Percentiles rank a stretch among this genome's conserved stretches.
phyloP scores from a whole-genome alignment of 228 moss, liverwort and hornwort species.

The Sphagnum fallax region DNA sequence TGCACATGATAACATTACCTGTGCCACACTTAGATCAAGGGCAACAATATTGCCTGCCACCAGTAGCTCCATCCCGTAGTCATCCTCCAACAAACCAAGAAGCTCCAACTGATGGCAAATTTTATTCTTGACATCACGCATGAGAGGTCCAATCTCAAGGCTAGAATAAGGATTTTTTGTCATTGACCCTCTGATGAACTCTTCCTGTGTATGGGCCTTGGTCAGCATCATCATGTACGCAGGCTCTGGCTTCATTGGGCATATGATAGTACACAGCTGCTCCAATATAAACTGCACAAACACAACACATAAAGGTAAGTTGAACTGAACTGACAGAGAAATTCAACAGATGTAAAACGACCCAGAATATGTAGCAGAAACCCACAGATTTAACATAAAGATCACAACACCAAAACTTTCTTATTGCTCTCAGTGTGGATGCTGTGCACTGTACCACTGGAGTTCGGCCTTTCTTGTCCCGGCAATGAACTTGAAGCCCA shows the following conservation, averaged over 20 bases:
- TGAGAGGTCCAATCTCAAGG: slow-evolving; percentile 96
- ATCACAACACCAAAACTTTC: too few relatives aligned
- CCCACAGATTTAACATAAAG: too few relatives aligned
- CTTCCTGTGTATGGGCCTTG: slow-evolving; percentile 97
- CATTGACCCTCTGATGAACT: slow-evolving; percentile 98
- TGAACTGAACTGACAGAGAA: too few relatives aligned
- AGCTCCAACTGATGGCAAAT: slow-evolving; percentile 96
- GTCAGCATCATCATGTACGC: slow-evolving; percentile 98
- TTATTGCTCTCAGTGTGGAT: not conserved
- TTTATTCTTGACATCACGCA: slow-evolving; percentile 99
- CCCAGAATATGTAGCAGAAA: too few relatives aligned
- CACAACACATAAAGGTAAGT: not conserved
- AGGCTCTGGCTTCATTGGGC: slow-evolving; percentile 95
- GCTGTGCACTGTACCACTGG: slow-evolving; percentile 48
- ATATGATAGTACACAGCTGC: slow-evolving; percentile 96
- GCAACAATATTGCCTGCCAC: slow-evolving; percentile 96
- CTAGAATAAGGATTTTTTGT: slow-evolving; percentile 98
- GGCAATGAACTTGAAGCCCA: slow-evolving; percentile 65
- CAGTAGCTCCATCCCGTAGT: slow-evolving; percentile 98
- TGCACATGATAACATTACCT: slow-evolving; percentile 17
- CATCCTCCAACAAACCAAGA: slow-evolving; percentile 91
- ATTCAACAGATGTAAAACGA: too few relatives aligned
- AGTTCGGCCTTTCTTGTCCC: slow-evolving; percentile 81
- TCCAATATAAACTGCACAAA: slow-evolving; percentile 90
- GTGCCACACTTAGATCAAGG: slow-evolving; percentile 91